These are phyloP conservation scores for Davidsoniella neocaledoniae DNA, from an alignment of 2,329 filamentous ascomycete genomes.

Conservation along the genomic window DNA sequence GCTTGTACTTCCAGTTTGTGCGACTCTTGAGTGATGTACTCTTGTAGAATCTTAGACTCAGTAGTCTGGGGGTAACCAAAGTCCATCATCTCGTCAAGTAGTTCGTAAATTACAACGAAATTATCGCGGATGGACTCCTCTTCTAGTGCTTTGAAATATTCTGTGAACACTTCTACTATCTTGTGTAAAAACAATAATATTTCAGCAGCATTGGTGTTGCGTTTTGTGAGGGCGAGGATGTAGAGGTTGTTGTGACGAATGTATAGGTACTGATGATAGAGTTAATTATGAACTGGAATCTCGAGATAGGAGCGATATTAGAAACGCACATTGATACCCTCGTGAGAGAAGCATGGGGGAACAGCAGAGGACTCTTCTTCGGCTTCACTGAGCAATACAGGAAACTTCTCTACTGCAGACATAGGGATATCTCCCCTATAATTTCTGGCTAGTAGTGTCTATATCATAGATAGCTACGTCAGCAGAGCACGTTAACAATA, in stretches of 20 bases:
- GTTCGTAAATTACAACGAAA: conserved; percentile 97
- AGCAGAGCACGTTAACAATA: not conserved
- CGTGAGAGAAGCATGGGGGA: conserved; percentile 92
- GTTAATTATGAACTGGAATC: no score
- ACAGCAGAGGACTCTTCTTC: conserved; percentile 98
- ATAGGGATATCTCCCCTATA: conserved; percentile 98
- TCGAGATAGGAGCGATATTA: no score
- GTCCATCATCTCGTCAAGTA: conserved; percentile 99
- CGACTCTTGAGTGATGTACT: conserved; percentile 98
- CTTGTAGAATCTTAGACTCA: conserved; percentile 94
- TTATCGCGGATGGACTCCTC: conserved; percentile 98
- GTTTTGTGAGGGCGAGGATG: conserved; percentile 91
- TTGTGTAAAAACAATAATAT: conserved; percentile 97
- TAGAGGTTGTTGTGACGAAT: conserved; percentile 99
- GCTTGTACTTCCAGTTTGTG: conserved; percentile 97
- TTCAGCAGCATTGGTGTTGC: conserved; percentile 96
- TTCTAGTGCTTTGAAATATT: conserved; percentile 98
- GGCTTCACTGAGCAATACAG: conserved; percentile 84
- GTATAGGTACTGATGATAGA: conserved; percentile 63
- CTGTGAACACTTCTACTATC: conserved; percentile 95
- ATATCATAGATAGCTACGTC: conserved; percentile 13
- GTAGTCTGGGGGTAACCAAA: conserved; percentile 98
- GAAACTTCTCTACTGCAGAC: conserved; percentile 97
- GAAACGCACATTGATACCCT: conserved; percentile 80
- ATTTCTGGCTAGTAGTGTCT: conserved; percentile 97